phyloP scores from a whole-genome alignment of 257 asterid genomes.

The Solanum dulcamara region DNA sequence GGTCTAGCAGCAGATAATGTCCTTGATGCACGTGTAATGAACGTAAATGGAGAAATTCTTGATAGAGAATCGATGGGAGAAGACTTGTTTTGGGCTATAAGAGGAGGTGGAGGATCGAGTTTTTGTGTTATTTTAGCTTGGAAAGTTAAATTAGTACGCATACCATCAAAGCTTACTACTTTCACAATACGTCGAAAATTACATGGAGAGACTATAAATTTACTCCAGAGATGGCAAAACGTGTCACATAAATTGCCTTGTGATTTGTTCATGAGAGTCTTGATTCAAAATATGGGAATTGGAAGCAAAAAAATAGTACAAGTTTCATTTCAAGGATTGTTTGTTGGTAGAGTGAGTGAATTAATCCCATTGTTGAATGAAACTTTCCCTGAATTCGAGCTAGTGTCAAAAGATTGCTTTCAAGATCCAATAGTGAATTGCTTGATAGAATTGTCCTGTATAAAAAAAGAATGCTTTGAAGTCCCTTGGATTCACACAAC shows the following conservation, averaged over 20 bases:
- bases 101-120: constrained; percentile 24
- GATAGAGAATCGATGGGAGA: constrained; percentile 11
- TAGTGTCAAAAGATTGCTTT: neutral
- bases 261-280: constrained; percentile 10
- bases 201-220: neutral
- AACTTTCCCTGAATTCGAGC: constrained; percentile 14
- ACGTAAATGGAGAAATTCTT: constrained; percentile 5
- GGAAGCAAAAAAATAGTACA: neutral
- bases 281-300: constrained; percentile 5
- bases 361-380: constrained; percentile 1
- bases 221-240: constrained; percentile 11
- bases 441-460: neutral
- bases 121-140: constrained; percentile 13
- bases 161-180: constrained; percentile 7
- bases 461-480: constrained; percentile 3
- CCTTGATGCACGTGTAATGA: constrained; percentile 9
- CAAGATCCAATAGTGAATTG: neutral
- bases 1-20: constrained; percentile 15
- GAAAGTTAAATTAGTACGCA: constrained; percentile 11
- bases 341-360: constrained; percentile 9
- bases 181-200: constrained; percentile 5
- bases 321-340: constrained; percentile 1
- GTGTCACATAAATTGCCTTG: neutral
- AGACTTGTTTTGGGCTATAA: constrained; percentile 23
- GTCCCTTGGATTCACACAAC: constrained; percentile 10